A percentile compares a stretch with the other conserved stretches of the same genome.
Evolutionary conservation across 2,329 filamentous ascomycete genomes (phyloP).

Genomic region (Ophiostoma triangulosporum): DNA sequence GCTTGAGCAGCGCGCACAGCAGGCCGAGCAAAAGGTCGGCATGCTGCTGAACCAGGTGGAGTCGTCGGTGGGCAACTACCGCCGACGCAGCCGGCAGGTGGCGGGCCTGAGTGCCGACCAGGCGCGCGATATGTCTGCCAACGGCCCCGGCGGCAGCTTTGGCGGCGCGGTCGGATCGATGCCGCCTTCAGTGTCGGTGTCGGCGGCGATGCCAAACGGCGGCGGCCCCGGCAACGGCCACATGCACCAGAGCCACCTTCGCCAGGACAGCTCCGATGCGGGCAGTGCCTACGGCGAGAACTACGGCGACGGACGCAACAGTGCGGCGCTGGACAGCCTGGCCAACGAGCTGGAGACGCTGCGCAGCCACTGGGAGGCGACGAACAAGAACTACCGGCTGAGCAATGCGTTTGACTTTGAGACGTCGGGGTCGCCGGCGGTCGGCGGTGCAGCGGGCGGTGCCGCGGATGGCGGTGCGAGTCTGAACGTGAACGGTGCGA

Average conservation of each 20-base stretch:
- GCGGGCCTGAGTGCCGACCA: conserved; percentile 39
- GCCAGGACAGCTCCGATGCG: conserved; percentile 43
- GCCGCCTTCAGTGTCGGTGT: not conserved
- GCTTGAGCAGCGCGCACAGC: conserved; percentile 71
- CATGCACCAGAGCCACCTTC: conserved; percentile 23
- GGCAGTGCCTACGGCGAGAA: conserved; percentile 48
- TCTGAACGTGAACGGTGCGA: conserved; percentile 12
- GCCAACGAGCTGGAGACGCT: conserved; percentile 86
- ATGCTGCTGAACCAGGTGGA: conserved; percentile 91
- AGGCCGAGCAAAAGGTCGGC: conserved; percentile 87
- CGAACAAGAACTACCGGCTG: conserved; percentile 85
- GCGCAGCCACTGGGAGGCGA: conserved; percentile 86
- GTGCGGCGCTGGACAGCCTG: conserved; percentile 70
- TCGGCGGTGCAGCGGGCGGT: not conserved
- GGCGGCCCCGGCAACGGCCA: conserved; percentile 12
- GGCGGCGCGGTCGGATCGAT: not conserved
- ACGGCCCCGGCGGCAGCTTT: not conserved
- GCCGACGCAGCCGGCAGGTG: conserved; percentile 55
- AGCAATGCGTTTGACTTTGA: conserved; percentile 88
- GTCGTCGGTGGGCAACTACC: conserved; percentile 85
- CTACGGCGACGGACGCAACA: conserved; percentile 41
- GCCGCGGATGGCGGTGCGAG: conserved; percentile 7
- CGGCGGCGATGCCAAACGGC: conserved; percentile 18
- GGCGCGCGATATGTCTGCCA: conserved; percentile 21
- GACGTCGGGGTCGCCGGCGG: conserved; percentile 2